Evolutionary conservation across 495 filamentous ascomycete genomes (phyloP), one percentile per base, ranked within the genome.

Genomic region (Penicillium lagena): DNA sequence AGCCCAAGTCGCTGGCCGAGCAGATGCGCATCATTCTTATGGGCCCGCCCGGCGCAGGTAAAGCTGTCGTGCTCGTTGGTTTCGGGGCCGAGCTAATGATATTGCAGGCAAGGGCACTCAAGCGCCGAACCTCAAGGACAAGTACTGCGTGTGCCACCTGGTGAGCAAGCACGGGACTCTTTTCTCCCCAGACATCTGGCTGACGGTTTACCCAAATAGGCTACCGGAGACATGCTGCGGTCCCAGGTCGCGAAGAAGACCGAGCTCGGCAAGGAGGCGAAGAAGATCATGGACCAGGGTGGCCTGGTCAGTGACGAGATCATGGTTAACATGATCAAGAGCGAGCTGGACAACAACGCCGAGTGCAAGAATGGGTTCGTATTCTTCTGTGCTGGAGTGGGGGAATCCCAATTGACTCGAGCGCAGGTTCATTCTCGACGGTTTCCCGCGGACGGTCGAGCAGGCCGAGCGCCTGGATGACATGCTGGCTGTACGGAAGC

Each of bases 231-330:
- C 70, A 99, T 99, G 93, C 81, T 99, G 61, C 88, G 93, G 47
- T 93, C 90, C 51, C 93, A 99, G 68, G 94, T 99, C 65, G 86
- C 93, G 48, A 95, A 94, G 77, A 96, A 96, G 81, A 99, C 94
- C 37, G 70, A 86, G 14, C 80, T 99, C 50, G 93, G 93, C 47
- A 81, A 85, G 64, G 89, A 96, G 73, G 93, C 93, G 46, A 99
- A 99, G 85, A 99, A 99, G 83, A 99, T 99, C 69, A 99, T 99
- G 93, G 91, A 99, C 58, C 83, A 90, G 60, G 93, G 93, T 56
- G 93, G 90, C 45, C 80, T 99, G 44, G 93, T 99, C 59, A 95
- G 89, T 68, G 93, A 99, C 63, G 94, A 97, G 64, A 99, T 99
- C 63, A 90, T 99, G 78, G 82, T 99, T 62, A 86, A 89, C 66